Base-by-base conservation (phyloP, 805 yeast species). In the Nakazawaea holstii region DNA sequence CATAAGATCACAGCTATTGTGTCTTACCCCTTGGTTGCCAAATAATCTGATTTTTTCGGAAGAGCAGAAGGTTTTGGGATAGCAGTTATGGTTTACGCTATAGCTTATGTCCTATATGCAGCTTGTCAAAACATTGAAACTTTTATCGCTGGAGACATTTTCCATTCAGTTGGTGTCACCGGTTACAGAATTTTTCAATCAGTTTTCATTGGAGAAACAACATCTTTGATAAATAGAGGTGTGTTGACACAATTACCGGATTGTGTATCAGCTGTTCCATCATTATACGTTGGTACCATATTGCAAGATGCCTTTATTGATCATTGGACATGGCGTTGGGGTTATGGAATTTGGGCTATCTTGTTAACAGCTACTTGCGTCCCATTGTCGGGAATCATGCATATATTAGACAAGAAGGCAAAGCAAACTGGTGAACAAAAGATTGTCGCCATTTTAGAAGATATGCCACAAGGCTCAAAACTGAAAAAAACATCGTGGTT, bases 21-120 rank as follows among this genome's bases (percentile, higher is more conserved):
- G 9, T 58, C 65, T 2, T 62, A 66, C 44, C 69, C 74, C 4
- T 54, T 69, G 17, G 52, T 71, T 55, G 74, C 73, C 30, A 71
- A 69, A 53, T 41, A 70, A 27, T 61, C 74, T 2, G 74, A 71
- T 50, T 60, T 67, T 30, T 58, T 68, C 35, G 72, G 74, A 3
- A 64, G 74, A 50, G 64, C 69, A n/a, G 59, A 60, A 49, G 68
- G 72, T 8, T 68, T 68, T 44, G 49, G 59, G 11, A 29, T 68
- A 20, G 58, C 64, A 6, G 43, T 69, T 8, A n/a, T 54, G 15
- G 44, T 70, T 14, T 63, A 65, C 47, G 57, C 61, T n/a, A 46
- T 66, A 29, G 73, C 74, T 28, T 59, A 63, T 46, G 55, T 69
- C 39, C 56, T 68, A 42, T 58, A 65, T 49, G 68, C 73, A n/a